Conservation (phyloP, 2,329 filamentous ascomycete species). For the Claviceps digitariae region DNA sequence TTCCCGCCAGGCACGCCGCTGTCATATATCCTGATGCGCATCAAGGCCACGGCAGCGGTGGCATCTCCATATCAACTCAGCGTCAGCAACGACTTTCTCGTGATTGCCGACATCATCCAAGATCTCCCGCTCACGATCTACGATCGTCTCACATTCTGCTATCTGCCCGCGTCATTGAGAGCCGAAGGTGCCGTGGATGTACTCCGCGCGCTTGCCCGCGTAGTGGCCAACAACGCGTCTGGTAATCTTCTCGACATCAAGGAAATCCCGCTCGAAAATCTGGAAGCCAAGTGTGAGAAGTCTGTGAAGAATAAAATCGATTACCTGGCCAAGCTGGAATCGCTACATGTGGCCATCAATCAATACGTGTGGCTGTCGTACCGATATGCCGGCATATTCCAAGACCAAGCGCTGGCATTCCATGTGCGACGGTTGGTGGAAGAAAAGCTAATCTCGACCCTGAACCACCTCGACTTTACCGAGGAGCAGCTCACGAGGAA, state of each 20-base stretch:
- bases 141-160: conserved; percentile 65
- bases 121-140: conserved; percentile 52
- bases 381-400: conserved; percentile 70
- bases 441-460: conserved; percentile 44
- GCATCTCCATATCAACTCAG: conserved; percentile 55
- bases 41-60: conserved; percentile 55
- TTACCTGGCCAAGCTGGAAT: conserved; percentile 59
- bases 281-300: conserved; percentile 47
- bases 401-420: conserved; percentile 59
- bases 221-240: conserved; percentile 52
- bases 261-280: conserved; percentile 55
- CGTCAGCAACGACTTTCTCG: conserved; percentile 43
- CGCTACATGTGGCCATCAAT: conserved; percentile 68
- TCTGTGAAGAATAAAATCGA: conserved; percentile 25
- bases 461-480: conserved; percentile 37
- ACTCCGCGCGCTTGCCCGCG: conserved; percentile 50
- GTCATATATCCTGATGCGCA: conserved; percentile 63
- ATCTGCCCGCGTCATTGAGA: conserved; percentile 51
- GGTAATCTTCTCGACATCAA: conserved; percentile 60
- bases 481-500: conserved; percentile 18
- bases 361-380: conserved; percentile 91
- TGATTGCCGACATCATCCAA: conserved; percentile 64
- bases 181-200: conserved; percentile 33
- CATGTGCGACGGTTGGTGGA: conserved; percentile 71
- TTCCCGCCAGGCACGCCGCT: conserved; percentile 74